Evolutionary conservation across 306 rosid genomes (phyloP), one percentile per base, ranked within the genome.

Genomic region (Hippophae rhamnoides): DNA sequence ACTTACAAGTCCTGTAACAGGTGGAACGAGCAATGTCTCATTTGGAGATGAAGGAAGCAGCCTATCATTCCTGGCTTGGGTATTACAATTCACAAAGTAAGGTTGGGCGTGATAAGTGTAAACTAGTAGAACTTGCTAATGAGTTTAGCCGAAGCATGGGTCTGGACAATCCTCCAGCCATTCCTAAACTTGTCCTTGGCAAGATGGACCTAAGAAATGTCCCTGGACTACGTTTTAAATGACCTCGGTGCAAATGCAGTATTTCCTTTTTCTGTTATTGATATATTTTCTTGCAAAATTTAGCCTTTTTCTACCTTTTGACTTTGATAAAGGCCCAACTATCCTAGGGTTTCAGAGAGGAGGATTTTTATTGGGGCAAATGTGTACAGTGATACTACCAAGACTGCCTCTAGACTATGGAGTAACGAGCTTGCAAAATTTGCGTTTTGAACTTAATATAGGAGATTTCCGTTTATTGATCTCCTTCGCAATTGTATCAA

Each of bases 31-130:
- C 85, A 25, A 62, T 92, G 14, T 75, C 85, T 42, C 72, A 76
- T 0, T 89, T 86, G 7, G 90, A 81, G 67, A 88, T 73, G 90
- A 92, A 92, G 74, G 99, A 82, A 75, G 78, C 85, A 51, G 99
- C 99, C 38, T 92, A 92, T 80, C 96, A 88, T 43, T 82, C 99
- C 9, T 92, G 96, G 99, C 96, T 92, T 55, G 99, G 96, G 54
- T 92, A 88, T 74, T 92, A 92, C 69, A 92, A 88, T 69, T 84
- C 94, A 5, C 75, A 85, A 72, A 83, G 84, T 81, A 86, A 78
- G 52, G 65, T 88, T 7, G 94, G 88, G 60, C 69, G 61, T 38
- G 95, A 85, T 69, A 92, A 92, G 79, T 42, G 69, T 11, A 82
- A 56, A 73, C 81, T 92, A 13, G 96, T 85, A 53, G 95, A 85